Evolutionary conservation across 495 filamentous ascomycete genomes (phyloP).

Genomic region (Aspergillus steynii): DNA sequence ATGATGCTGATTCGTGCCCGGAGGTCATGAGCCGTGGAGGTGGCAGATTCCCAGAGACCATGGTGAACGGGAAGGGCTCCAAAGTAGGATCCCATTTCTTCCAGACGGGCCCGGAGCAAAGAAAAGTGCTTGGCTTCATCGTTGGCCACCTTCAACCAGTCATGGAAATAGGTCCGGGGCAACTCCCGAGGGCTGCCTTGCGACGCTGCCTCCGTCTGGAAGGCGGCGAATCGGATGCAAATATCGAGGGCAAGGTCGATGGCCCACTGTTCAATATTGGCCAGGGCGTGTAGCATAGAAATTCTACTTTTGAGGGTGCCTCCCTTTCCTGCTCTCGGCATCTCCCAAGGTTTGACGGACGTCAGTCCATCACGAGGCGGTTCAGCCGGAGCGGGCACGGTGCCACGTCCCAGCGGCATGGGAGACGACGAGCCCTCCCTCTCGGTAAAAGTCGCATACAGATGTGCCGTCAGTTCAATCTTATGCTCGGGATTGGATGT

Average conservation of each 20-base stretch:
- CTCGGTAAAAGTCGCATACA: constrained; percentile 46
- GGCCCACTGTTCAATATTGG: constrained; percentile 56
- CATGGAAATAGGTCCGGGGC: constrained; percentile 52
- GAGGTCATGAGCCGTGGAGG: constrained; percentile 47
- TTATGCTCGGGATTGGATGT: constrained; percentile 54
- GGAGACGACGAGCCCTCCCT: constrained; percentile 41
- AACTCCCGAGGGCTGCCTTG: constrained; percentile 30
- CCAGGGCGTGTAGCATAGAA: constrained; percentile 52
- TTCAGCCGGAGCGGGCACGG: constrained; percentile 38
- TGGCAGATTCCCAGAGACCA: constrained; percentile 51
- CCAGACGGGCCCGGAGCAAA: constrained; percentile 47
- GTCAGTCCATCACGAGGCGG: constrained; percentile 48
- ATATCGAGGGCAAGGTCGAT: constrained; percentile 58
- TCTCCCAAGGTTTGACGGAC: constrained; percentile 42
- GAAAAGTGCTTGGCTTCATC: constrained; percentile 58
- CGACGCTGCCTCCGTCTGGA: constrained; percentile 31
- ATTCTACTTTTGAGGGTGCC: constrained; percentile 51
- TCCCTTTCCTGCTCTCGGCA: constrained; percentile 44
- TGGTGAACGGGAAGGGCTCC: constrained; percentile 54
- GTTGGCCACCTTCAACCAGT: constrained; percentile 56
- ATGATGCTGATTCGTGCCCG: constrained; percentile 54
- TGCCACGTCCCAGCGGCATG: constrained; percentile 47
- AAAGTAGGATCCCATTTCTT: constrained; percentile 51
- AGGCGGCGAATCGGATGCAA: constrained; percentile 51
- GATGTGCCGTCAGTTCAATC: constrained; percentile 50